Evolutionary conservation across 108 stramenopile genomes (phyloP).

Genomic region (Hondaea fermentalgiana): DNA sequence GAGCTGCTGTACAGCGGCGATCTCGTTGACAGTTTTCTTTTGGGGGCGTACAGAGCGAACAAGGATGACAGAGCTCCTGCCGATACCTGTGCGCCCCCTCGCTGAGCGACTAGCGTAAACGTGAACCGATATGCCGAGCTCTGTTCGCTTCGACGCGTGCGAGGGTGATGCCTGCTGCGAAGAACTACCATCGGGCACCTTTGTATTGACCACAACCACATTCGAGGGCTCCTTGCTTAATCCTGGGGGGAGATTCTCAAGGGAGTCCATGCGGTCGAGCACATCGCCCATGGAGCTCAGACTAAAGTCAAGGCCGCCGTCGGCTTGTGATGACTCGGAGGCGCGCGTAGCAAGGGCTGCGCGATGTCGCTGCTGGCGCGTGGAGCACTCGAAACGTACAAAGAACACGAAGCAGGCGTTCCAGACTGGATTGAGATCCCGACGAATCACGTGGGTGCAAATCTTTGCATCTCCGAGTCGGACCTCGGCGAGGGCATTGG

Average conservation of each 20-base stretch:
- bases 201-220: too few species aligned
- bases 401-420: not conserved
- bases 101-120: not conserved
- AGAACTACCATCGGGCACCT: not conserved
- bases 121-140: not conserved
- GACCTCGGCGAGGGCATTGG: not conserved
- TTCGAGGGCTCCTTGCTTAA: too few species aligned
- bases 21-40: not conserved
- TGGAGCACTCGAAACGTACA: not conserved
- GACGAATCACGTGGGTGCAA: not conserved
- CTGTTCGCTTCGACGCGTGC: not conserved
- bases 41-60: not conserved
- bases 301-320: too few species aligned
- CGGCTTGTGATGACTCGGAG: not conserved
- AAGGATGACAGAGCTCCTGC: not conserved
- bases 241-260: too few species aligned
- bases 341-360: not conserved
- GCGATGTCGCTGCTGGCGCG: not conserved
- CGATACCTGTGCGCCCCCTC: not conserved
- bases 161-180: not conserved
- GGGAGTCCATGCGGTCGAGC: too few species aligned
- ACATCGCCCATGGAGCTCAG: too few species aligned
- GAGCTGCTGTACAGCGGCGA: not conserved
- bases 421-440: slow-evolving; percentile 12
- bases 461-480: not conserved